Base-by-base conservation (phyloP, 2,329 filamentous ascomycete species). In the Colletotrichum sp. region DNA sequence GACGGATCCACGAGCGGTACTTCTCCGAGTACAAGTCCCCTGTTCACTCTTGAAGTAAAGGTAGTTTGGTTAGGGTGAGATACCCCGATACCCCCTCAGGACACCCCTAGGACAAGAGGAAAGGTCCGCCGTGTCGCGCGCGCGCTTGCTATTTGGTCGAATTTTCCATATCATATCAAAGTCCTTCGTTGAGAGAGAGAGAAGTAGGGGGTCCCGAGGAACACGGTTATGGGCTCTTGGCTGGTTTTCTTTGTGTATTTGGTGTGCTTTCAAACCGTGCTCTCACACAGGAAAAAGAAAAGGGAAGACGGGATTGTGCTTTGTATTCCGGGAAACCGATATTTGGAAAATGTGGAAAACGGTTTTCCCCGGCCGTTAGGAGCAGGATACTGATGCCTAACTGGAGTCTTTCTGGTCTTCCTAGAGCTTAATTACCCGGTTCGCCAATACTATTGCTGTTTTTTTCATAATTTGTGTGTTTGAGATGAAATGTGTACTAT, bases 1-100 rank as follows among this genome's bases (percentile, higher is more conserved):
- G 68, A n/a, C 72, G 76, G 2, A 76, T 77, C 36, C 76, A 77
- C 69, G 76, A 77, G 63, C 72, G 69, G 5, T 77, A 62, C 69
- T 77, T 77, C 36, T 72, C 49, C 28, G 76, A 77, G 64, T 72
- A 70, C 69, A 77, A 72, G 73, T 71, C 71, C 16, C 71, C 71
- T 15, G 72, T 75, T 15, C 67, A 77, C 71, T 28, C 66, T 71
- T 77, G 63, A 75, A 21, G 44, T 49, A 49, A 52, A 21, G 44
- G 44, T 52, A 52, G 28, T 57, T 64, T 63, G 63, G 57, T 39
- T 71, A 68, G 71, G 63, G 67, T 75, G 71, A 64, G 67, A 67
- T 75, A 75, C 67, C 71, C 66, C 67, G 36, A 77, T 77, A 71
- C 62, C 65, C 62, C 34, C 62, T 18, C 52, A 30, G 63, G 60